These are phyloP conservation scores for Penicillium olsonii DNA, from an alignment of 2,329 filamentous ascomycete genomes.

Conservation along the genomic window DNA sequence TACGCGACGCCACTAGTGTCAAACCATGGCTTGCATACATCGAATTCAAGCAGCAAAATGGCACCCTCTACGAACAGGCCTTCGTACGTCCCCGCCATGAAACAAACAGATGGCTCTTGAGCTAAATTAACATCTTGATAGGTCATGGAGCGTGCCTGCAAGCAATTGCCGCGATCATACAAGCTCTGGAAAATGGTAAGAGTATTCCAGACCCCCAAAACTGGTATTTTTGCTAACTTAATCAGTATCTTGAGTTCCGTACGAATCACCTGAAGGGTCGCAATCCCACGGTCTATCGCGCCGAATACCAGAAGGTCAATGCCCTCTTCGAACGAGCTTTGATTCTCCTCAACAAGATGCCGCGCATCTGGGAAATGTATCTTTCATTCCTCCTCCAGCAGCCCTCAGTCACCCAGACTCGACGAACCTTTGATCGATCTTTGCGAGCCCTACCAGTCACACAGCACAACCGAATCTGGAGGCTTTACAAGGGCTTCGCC, in stretches of 20 bases:
- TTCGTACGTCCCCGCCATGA: slow-evolving; percentile 51
- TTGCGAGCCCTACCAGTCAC: slow-evolving; percentile 88
- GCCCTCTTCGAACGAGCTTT: slow-evolving; percentile 89
- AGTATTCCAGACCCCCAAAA: slow-evolving; percentile 2
- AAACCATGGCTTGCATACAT: slow-evolving; percentile 96
- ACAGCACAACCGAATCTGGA: slow-evolving; percentile 95
- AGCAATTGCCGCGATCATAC: slow-evolving; percentile 88
- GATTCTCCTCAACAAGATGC: slow-evolving; percentile 97
- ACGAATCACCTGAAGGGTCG: slow-evolving; percentile 77
- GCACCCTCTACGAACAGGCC: slow-evolving; percentile 80
- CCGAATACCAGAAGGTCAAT: slow-evolving; percentile 92
- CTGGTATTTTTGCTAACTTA: slow-evolving; percentile 16
- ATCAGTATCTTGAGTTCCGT: slow-evolving; percentile 80
- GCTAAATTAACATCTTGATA: slow-evolving; percentile 22
- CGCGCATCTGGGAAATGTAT: slow-evolving; percentile 97
- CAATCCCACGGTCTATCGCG: slow-evolving; percentile 76
- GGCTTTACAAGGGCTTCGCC: slow-evolving; percentile 85
- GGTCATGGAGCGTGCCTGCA: slow-evolving; percentile 87
- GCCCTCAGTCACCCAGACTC: slow-evolving; percentile 83
- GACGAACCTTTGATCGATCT: slow-evolving; percentile 87
- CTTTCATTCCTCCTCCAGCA: slow-evolving; percentile 86
- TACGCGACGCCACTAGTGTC: slow-evolving; percentile 79
- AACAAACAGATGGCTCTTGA: neutral
- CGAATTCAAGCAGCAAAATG: slow-evolving; percentile 85
- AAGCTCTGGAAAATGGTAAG: slow-evolving; percentile 94